Base-by-base conservation (phyloP, 2,329 filamentous ascomycete species). In the Botrytis byssoidea region DNA sequence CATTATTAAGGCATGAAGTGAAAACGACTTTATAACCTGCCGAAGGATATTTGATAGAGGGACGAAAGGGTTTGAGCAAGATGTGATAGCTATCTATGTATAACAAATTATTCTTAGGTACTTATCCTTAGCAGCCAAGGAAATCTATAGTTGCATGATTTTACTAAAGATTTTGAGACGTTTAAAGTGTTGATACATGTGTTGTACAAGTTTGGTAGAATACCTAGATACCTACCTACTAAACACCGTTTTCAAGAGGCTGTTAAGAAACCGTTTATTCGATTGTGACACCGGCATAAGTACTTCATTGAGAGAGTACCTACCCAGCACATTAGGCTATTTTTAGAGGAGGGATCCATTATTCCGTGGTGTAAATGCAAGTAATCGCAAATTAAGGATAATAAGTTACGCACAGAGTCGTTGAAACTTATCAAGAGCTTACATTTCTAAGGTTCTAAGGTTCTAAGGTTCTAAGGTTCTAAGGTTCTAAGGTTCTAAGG, bases 281-380 rank as follows among this genome's bases (percentile, higher is more conserved):
- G 25, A 65, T 35, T 35, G 63, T 46, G 9, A 32, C n/a, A 25
- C 35, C 12, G 63, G 35, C 35, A 40, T 14, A 16, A 14, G 46
- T 25, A 22, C 44, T 48, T 48, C 22, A 48, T 20, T 9, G 44
- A 20, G 44, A 4, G 35, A 37, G 7, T 7, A 37, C 35, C 35
- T 9, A 35, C 18, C 20, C 7, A 37, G 7, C 9, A 37, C 6
- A 1, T 37, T 46, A 1, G 42, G 25, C 35, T 65, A 46, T 46
- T 46, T 46, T 65, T 65, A 65, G 63, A 65, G 63, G 63, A 32
- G 32, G 42, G n/a, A 65, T 46, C 63, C n/a, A 65, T 65, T 46
- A n/a, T 25, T 55, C 48, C 25, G 51, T 16, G 51, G 25, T 25
- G 37, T 5, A n/a, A n/a, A 25, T n/a, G 25, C 25, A 51, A n/a